Conservation (phyloP, 768 basidiomycete genomes). For the Boletus patriciae region DNA sequence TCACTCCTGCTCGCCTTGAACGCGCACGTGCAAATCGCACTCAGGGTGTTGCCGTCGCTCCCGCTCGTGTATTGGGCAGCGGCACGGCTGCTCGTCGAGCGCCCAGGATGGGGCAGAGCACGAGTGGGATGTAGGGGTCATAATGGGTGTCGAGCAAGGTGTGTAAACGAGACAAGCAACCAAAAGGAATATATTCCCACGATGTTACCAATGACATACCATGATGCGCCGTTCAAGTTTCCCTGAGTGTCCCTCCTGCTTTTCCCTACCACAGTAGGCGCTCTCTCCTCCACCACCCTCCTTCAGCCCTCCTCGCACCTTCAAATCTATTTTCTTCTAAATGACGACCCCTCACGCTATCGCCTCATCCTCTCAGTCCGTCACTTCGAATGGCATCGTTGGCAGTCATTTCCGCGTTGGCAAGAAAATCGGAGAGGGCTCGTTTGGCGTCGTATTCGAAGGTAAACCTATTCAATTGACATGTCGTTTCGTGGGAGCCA, state of each 20-base stretch:
- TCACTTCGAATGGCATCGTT: slow-evolving; percentile 69
- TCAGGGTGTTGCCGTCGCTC: slow-evolving; percentile 73
- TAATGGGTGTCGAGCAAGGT: too few species aligned
- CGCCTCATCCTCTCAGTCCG: slow-evolving; percentile 67
- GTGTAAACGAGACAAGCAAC: too few species aligned
- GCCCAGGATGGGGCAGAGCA: slow-evolving; percentile 45
- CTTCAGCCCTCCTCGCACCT: too few species aligned
- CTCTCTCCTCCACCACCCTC: slow-evolving; percentile 27
- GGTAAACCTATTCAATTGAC: slow-evolving; percentile 48
- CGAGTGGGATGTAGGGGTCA: too few species aligned
- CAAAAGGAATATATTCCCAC: too few species aligned
- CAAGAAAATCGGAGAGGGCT: slow-evolving; percentile 98
- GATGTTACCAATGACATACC: too few species aligned
- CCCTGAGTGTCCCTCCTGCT: too few species aligned
- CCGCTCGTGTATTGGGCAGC: slow-evolving; percentile 87
- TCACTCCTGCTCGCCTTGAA: slow-evolving; percentile 70
- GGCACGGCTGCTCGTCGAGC: slow-evolving; percentile 58
- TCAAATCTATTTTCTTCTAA: slow-evolving; percentile 8
- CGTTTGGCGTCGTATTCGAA: slow-evolving; percentile 96
- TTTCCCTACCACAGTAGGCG: slow-evolving; percentile 26
- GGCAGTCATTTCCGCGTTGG: slow-evolving; percentile 86
- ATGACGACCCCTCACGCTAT: slow-evolving; percentile 88
- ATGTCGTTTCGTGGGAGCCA: too few species aligned
- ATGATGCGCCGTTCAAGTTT: too few species aligned
- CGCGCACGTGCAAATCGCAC: slow-evolving; percentile 84